These are phyloP conservation scores for Diaporthe eres DNA, from an alignment of 2,329 filamentous ascomycete genomes.

Conservation along the genomic window DNA sequence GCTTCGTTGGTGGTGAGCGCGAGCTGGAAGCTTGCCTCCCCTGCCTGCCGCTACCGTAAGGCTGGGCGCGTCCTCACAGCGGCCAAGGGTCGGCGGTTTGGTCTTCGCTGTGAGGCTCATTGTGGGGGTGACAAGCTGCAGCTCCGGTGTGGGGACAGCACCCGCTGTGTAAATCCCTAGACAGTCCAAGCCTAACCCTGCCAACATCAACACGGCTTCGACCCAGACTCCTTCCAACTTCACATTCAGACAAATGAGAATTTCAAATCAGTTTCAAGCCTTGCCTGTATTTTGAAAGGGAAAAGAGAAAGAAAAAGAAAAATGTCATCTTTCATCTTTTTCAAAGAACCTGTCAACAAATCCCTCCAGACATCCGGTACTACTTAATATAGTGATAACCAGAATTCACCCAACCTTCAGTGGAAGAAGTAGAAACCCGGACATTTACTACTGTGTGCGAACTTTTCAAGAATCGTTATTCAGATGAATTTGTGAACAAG, in stretches of 20 bases:
- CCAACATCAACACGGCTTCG: neutral
- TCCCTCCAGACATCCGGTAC: neutral
- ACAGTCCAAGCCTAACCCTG: conserved; percentile 1
- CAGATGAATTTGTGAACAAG: neutral
- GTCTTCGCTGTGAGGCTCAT: conserved; percentile 22
- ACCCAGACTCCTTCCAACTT: neutral
- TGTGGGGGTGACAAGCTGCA: conserved; percentile 35
- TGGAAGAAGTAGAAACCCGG: neutral
- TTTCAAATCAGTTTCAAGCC: neutral
- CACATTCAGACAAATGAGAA: neutral
- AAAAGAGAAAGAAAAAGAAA: too few relatives aligned
- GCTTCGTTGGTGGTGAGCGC: neutral
- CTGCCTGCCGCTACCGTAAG: conserved; percentile 37
- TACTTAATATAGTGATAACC: neutral
- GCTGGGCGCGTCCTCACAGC: conserved; percentile 28
- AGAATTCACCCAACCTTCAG: neutral
- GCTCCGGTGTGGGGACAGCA: conserved; percentile 28
- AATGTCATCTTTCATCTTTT: neutral
- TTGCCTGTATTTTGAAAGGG: neutral
- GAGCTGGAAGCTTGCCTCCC: conserved; percentile 29
- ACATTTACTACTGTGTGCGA: neutral
- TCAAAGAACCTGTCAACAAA: neutral
- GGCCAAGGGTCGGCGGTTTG: conserved; percentile 8
- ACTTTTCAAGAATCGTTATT: neutral
- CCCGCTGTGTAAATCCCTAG: neutral